These are phyloP conservation scores for Tilletia walkeri DNA, from an alignment of 1,284 basidiomycete species.

Conservation along the genomic window DNA sequence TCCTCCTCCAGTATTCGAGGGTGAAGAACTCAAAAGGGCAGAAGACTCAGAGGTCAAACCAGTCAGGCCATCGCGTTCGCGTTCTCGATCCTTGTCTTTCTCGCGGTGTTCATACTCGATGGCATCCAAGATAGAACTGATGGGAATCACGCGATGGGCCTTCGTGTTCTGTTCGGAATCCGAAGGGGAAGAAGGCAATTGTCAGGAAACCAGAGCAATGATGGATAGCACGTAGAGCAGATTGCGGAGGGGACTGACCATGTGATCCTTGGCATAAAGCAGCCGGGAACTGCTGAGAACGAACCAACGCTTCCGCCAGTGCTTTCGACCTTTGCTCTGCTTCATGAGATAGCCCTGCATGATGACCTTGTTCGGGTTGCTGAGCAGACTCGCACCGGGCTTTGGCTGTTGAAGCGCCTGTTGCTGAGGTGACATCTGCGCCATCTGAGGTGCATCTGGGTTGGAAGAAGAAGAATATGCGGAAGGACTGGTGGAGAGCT, in stretches of 20 bases:
- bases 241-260: constrained; percentile 34
- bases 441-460: constrained; percentile 8
- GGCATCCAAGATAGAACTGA: constrained; percentile 83
- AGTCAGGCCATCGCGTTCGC: constrained; percentile 17
- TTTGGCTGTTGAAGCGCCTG: constrained; percentile 18
- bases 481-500: constrained; percentile 7
- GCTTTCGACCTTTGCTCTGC: constrained; percentile 84
- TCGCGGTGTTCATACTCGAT: constrained; percentile 66
- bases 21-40: constrained; percentile 18
- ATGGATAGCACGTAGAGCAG: no score
- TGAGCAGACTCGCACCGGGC: constrained; percentile 27
- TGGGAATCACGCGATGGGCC: constrained; percentile 78
- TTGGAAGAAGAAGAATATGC: not conserved
- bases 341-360: constrained; percentile 89
- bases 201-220: no score
- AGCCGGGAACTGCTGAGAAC: constrained; percentile 54
- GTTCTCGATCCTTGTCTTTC: constrained; percentile 15
- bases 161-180: constrained; percentile 62
- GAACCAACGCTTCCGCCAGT: constrained; percentile 78
- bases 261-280: constrained; percentile 57
- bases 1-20: constrained; percentile 25
- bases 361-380: constrained; percentile 48
- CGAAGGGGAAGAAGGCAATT: not conserved
- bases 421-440: constrained; percentile 22
- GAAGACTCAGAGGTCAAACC: constrained; percentile 15